phyloP scores from a whole-genome alignment of 305 asterid species.

The Ajuga reptans region DNA sequence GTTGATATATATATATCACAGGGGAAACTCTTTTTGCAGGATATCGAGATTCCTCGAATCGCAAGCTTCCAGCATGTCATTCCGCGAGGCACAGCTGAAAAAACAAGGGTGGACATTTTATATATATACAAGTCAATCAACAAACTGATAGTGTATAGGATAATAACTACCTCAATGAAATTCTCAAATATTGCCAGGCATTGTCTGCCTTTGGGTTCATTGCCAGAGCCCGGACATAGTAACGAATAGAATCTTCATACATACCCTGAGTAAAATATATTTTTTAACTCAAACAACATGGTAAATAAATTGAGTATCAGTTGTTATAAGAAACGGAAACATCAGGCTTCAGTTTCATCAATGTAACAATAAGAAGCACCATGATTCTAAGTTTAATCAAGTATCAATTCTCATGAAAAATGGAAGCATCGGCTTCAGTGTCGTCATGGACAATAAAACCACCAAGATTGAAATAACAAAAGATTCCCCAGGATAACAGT shows the following conservation, averaged over 20 bases:
- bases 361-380: background rate
- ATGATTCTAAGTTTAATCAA: background rate
- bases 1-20: conserved; percentile 17
- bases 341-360: background rate
- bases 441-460: too few relatives aligned
- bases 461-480: too few relatives aligned
- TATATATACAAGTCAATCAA: background rate
- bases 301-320: background rate
- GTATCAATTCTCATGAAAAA: too few relatives aligned
- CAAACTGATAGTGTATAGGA: background rate
- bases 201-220: conserved; percentile 92
- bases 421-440: too few relatives aligned
- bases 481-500: too few relatives aligned
- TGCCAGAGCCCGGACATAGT: conserved; percentile 87
- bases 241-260: conserved; percentile 94
- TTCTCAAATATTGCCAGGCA: conserved; percentile 97
- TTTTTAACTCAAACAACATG: background rate
- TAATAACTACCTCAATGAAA: conserved; percentile 77
- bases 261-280: conserved; percentile 50
- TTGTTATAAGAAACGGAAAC: background rate
- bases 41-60: conserved; percentile 63
- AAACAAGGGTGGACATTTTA: conserved; percentile 2
- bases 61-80: conserved; percentile 90
- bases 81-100: conserved; percentile 79
- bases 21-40: conserved; percentile 57